These are phyloP conservation scores for Neonectria neomacrospora DNA, from an alignment of 2,329 filamentous ascomycete species.

Conservation along the genomic window DNA sequence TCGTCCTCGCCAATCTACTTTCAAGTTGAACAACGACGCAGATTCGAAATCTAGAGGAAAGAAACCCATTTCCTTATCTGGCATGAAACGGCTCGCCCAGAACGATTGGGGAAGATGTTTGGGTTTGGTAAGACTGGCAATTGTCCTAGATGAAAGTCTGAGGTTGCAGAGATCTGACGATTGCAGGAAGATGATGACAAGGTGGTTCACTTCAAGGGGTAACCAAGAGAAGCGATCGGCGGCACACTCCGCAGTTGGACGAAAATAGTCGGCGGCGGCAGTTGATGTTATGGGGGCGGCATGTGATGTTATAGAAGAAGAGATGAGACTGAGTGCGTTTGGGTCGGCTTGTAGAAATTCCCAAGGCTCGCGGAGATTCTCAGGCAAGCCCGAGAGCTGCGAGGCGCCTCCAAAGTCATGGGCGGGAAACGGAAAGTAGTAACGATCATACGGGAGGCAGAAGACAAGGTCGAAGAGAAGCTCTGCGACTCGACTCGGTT, in stretches of 20 bases:
- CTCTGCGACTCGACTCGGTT: constrained; percentile 1
- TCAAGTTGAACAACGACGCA: not conserved
- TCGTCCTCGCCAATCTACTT: not conserved
- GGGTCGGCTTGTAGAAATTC: constrained; percentile 16
- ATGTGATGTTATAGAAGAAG: not conserved
- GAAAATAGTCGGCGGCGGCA: not conserved
- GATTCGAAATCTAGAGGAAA: not conserved
- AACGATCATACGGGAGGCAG: constrained; percentile 11
- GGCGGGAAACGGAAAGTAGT: not conserved
- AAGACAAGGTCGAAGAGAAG: constrained; percentile 7
- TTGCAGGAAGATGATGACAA: not conserved
- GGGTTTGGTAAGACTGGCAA: not conserved
- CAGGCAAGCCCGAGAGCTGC: not conserved
- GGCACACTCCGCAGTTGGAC: not conserved
- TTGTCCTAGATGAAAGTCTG: constrained; percentile 6
- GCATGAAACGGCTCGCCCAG: constrained; percentile 27
- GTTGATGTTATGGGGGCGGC: not conserved
- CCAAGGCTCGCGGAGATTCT: not conserved
- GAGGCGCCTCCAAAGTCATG: constrained; percentile 16
- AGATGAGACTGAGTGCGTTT: not conserved
- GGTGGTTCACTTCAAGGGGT: constrained; percentile 1
- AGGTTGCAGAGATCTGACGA: constrained; percentile 14
- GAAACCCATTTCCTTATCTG: constrained; percentile 20
- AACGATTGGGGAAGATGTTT: constrained; percentile 13
- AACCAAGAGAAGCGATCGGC: constrained; percentile 10